Base-by-base conservation (phyloP, 495 filamentous ascomycete genomes). In the Xylaria venustula region DNA sequence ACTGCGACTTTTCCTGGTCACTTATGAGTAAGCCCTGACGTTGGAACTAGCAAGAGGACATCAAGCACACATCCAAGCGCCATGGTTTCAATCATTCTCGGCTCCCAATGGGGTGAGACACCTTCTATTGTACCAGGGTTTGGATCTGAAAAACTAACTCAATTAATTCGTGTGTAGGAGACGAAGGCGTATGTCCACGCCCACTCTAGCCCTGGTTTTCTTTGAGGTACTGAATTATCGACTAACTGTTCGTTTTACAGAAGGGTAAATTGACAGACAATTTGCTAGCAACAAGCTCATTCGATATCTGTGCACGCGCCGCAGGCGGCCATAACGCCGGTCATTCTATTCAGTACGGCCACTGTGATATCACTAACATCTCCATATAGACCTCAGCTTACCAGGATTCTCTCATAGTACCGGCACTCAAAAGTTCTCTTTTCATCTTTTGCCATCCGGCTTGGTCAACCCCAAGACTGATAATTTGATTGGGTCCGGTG, bases 401-500 rank as follows among this genome's bases (percentile, higher is more conserved):
- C 46, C 23, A 37, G n/a, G 49, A 60, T 75, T 8, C 67, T 64
- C 25, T 70, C 67, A 60, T 65, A 69, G 70, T 67, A 67, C 63
- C 83, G 84, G 65, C 80, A 86, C 51, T 76, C 80, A 40, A 73
- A 85, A 81, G 36, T 88, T 86, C 67, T 81, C 87, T 71, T 91
- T 91, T 75, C 90, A 93, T 76, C 73, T 78, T 53, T 68, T 84
- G 12, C 81, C 82, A 23, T 85, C 81, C 52, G 89, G 88, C 45
- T 86, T 96, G 22, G 80, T 94, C 62, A 90, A 89, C 67, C 89
- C 88, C 2, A 79, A 77, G 55, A 90, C 85, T 74, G 77, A 87
- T 63, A 97, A 96, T 78, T 78, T 97, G 56, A 90, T 96, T 73
- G 92, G 92, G 51, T 88, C 88, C 60, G 91, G 90, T 53, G 88